Percentiles rank a stretch among this genome's conserved stretches.
Evolutionary conservation across 2,329 filamentous ascomycete species (phyloP).

Genomic region (Albifimbria verrucaria): DNA sequence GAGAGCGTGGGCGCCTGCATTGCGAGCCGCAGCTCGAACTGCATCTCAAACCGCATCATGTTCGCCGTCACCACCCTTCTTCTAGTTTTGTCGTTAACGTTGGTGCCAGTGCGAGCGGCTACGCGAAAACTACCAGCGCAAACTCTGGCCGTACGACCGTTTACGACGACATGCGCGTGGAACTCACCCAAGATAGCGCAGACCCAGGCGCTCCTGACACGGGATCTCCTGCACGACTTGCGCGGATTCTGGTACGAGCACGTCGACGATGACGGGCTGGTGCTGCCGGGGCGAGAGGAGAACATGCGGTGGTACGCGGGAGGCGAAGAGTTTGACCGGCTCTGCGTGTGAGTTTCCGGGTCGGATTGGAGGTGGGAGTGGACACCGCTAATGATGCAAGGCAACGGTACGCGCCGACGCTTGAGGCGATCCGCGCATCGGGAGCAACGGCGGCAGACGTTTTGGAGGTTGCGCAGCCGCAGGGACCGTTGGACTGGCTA

Average conservation of each 20-base stretch:
- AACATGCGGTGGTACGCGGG: slow-evolving; percentile 31
- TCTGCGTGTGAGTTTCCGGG: slow-evolving; percentile 28
- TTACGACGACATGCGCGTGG: too few species aligned
- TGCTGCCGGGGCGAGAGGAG: slow-evolving; percentile 21
- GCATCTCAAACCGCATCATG: too few species aligned
- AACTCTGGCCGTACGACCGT: too few species aligned
- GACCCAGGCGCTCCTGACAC: slow-evolving; percentile 21
- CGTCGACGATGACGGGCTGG: slow-evolving; percentile 16
- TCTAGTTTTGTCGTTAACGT: too few species aligned
- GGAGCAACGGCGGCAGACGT: slow-evolving; percentile 25
- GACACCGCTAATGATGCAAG: slow-evolving; percentile 12
- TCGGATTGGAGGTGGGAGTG: background rate
- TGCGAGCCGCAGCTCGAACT: too few species aligned
- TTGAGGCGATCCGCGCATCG: slow-evolving; percentile 28
- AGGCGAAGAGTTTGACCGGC: slow-evolving; percentile 28
- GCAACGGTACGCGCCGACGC: slow-evolving; percentile 24
- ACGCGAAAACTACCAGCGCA: too few species aligned
- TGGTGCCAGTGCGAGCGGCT: too few species aligned
- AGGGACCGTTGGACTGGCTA: slow-evolving; percentile 36
- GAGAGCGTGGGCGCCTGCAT: too few species aligned
- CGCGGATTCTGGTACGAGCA: slow-evolving; percentile 38
- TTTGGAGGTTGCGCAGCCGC: slow-evolving; percentile 21
- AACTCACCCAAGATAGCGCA: too few species aligned
- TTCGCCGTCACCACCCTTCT: too few species aligned
- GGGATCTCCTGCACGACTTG: slow-evolving; percentile 24